Evolutionary conservation across 1,284 basidiomycete species (phyloP).

Genomic region (Sanguinoderma infundibulare): DNA sequence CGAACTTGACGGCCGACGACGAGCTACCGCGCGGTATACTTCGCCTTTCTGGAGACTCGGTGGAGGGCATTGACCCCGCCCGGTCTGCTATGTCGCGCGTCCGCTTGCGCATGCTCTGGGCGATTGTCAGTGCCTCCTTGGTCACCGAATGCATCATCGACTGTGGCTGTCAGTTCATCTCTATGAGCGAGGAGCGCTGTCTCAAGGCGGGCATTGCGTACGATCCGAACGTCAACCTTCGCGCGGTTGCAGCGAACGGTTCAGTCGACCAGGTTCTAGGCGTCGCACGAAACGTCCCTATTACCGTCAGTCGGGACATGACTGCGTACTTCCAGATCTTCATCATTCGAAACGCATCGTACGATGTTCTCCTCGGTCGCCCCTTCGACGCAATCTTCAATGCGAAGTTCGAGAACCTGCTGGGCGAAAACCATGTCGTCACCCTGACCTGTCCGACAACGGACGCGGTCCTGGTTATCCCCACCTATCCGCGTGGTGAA

Average conservation of each 20-base stretch:
- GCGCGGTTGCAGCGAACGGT: not conserved
- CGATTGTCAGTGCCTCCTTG: not conserved
- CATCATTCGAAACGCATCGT: constrained; percentile 34
- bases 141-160: not conserved
- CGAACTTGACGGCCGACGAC: too few relatives aligned
- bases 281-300: not conserved
- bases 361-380: constrained; percentile 38
- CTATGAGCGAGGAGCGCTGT: not conserved
- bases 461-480: constrained; percentile 19
- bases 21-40: too few relatives aligned
- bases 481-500: constrained; percentile 26
- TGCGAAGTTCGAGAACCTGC: constrained; percentile 27
- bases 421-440: constrained; percentile 29
- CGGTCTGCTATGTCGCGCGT: not conserved
- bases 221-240: not conserved
- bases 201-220: not conserved
- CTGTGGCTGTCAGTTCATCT: not conserved
- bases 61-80: too few relatives aligned
- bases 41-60: too few relatives aligned
- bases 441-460: constrained; percentile 35
- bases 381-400: constrained; percentile 39
- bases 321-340: constrained; percentile 27
- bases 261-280: not conserved
- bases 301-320: not conserved
- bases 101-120: not conserved